A percentile compares a stretch with the other conserved stretches of the same genome.
These are phyloP conservation scores for Noccaea caerulescens DNA, from an alignment of 345 rosid species.

Conservation along the genomic window DNA sequence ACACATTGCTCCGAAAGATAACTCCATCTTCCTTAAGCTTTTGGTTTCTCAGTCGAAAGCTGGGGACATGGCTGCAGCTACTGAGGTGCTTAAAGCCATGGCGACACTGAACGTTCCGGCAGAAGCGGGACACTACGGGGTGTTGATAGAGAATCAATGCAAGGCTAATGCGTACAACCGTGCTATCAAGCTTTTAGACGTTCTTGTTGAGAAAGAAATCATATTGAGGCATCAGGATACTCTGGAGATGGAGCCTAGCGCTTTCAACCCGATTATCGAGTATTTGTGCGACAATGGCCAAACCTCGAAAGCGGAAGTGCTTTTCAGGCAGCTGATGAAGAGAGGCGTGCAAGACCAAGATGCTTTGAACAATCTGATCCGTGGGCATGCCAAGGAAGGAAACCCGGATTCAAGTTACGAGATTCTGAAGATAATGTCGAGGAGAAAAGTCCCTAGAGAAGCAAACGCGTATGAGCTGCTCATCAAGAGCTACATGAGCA, in stretches of 20 bases:
- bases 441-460: slow-evolving; percentile 77
- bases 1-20: slow-evolving; percentile 71
- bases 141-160: slow-evolving; percentile 76
- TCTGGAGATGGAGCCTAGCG: slow-evolving; percentile 62
- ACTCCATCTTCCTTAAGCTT: slow-evolving; percentile 69
- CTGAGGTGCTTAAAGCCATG: slow-evolving; percentile 81
- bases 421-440: slow-evolving; percentile 79
- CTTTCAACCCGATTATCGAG: slow-evolving; percentile 70
- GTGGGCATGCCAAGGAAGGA: slow-evolving; percentile 87
- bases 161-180: slow-evolving; percentile 64
- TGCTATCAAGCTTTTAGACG: slow-evolving; percentile 74
- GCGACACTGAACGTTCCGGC: slow-evolving; percentile 68
- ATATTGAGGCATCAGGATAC: slow-evolving; percentile 73
- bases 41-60: slow-evolving; percentile 63
- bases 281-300: slow-evolving; percentile 73
- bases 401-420: slow-evolving; percentile 77
- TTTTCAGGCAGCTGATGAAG: slow-evolving; percentile 89
- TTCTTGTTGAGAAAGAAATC: slow-evolving; percentile 76
- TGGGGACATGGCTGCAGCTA: slow-evolving; percentile 73
- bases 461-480: slow-evolving; percentile 71
- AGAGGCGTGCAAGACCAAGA: slow-evolving; percentile 70
- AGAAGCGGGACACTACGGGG: slow-evolving; percentile 86
- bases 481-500: slow-evolving; percentile 83
- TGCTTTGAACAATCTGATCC: slow-evolving; percentile 73
- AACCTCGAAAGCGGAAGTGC: slow-evolving; percentile 77